Evolutionary conservation across 1,284 basidiomycete species (phyloP).

Genomic region (Porphyrellus sp.): DNA sequence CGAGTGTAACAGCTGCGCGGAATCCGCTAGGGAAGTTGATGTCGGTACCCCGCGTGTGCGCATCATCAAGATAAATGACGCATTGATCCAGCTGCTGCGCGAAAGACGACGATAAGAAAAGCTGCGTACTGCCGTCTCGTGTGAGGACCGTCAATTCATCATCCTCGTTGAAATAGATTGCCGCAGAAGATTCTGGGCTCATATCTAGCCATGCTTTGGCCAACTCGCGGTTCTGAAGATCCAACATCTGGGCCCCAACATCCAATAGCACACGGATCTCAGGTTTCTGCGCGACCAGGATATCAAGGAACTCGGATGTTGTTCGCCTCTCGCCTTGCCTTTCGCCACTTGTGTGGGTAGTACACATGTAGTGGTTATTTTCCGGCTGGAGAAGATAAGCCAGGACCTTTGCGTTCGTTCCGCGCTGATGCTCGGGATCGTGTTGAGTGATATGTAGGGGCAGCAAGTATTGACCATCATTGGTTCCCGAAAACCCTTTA

Average conservation of each 20-base stretch:
- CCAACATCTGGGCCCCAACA: slow-evolving; percentile 57
- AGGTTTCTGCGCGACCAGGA: slow-evolving; percentile 35
- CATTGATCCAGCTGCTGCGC: slow-evolving; percentile 43
- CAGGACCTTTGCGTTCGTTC: slow-evolving; percentile 51
- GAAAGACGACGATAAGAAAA: slow-evolving; percentile 44
- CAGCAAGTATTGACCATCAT: slow-evolving; percentile 49
- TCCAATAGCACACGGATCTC: slow-evolving; percentile 49
- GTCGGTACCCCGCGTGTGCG: slow-evolving; percentile 41
- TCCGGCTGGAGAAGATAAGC: slow-evolving; percentile 43
- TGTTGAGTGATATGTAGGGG: slow-evolving; percentile 45
- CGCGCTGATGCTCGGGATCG: slow-evolving; percentile 41
- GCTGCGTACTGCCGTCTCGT: slow-evolving; percentile 39
- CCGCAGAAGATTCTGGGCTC: slow-evolving; percentile 35
- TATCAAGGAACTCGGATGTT: slow-evolving; percentile 36
- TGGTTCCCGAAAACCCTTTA: slow-evolving; percentile 57
- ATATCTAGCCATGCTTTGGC: slow-evolving; percentile 41
- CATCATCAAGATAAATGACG: slow-evolving; percentile 55
- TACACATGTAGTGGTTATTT: slow-evolving; percentile 41
- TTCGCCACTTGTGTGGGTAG: slow-evolving; percentile 19
- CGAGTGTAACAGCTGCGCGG: slow-evolving; percentile 34
- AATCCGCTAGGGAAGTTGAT: slow-evolving; percentile 4
- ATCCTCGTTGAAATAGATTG: slow-evolving; percentile 47
- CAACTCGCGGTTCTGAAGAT: slow-evolving; percentile 44
- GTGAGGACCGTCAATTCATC: slow-evolving; percentile 45
- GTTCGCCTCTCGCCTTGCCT: slow-evolving; percentile 28